A percentile compares a stretch with the other conserved stretches of the same genome.
Conservation (phyloP, 495 filamentous ascomycete species). For the Trypethelium eluteriae region DNA sequence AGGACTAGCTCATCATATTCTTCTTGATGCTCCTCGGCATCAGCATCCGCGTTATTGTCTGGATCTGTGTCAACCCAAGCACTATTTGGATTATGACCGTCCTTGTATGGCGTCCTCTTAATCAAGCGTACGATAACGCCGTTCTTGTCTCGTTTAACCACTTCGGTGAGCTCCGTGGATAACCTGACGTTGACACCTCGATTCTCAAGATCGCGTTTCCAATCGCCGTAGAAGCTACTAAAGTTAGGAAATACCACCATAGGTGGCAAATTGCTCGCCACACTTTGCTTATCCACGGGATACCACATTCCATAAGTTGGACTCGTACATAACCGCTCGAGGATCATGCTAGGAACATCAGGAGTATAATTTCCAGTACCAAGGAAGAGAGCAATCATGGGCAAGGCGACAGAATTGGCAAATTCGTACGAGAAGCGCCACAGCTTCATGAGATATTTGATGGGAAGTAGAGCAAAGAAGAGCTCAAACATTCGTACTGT, state of each 20-base stretch:
- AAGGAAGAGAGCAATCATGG: slow-evolving; percentile 70
- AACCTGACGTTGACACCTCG: slow-evolving; percentile 61
- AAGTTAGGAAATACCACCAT: slow-evolving; percentile 81
- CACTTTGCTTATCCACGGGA: slow-evolving; percentile 53
- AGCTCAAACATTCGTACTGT: slow-evolving; percentile 63
- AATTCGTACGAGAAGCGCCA: slow-evolving; percentile 72
- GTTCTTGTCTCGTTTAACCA: slow-evolving; percentile 50
- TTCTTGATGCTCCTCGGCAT: slow-evolving; percentile 36
- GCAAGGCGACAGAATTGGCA: slow-evolving; percentile 61
- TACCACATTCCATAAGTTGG: slow-evolving; percentile 74
- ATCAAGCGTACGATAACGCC: slow-evolving; percentile 48
- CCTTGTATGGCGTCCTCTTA: slow-evolving; percentile 33
- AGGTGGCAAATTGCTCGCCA: slow-evolving; percentile 59
- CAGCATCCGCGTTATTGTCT: slow-evolving; percentile 34
- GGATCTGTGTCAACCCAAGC: slow-evolving; percentile 33
- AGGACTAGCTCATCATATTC: slow-evolving; percentile 67
- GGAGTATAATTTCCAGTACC: slow-evolving; percentile 65
- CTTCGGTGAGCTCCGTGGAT: slow-evolving; percentile 50
- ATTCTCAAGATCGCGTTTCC: slow-evolving; percentile 51
- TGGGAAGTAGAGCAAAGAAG: slow-evolving; percentile 64
- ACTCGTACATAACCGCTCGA: slow-evolving; percentile 69
- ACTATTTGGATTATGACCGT: slow-evolving; percentile 34
- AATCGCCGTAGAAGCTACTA: slow-evolving; percentile 61
- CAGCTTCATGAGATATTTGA: slow-evolving; percentile 58
- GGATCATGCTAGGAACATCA: slow-evolving; percentile 63